Percentiles rank a stretch among this genome's conserved stretches.
Conservation (phyloP, 305 asterid genomes). For the Fraxinus sp. region DNA sequence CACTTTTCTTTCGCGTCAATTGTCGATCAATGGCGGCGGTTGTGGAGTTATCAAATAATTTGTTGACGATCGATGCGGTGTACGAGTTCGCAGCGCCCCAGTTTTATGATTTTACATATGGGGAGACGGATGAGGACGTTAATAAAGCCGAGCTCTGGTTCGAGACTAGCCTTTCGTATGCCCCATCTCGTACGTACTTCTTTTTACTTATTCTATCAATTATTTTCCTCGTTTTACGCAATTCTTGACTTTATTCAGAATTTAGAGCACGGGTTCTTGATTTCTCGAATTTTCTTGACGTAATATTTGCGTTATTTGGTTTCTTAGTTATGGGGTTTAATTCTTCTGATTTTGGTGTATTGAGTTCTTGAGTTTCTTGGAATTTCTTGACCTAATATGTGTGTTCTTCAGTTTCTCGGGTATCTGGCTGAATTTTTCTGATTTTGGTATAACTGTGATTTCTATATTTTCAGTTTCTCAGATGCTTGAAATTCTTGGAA, state of each 20-base stretch:
- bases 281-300: background rate
- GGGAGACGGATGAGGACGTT: constrained; percentile 58
- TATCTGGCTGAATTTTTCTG: background rate
- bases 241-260: background rate
- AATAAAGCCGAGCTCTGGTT: constrained; percentile 81
- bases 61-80: constrained; percentile 49
- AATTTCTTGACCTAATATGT: background rate
- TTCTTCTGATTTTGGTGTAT: background rate
- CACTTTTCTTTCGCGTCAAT: background rate
- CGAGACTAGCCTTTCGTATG: constrained; percentile 47
- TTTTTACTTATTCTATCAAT: background rate
- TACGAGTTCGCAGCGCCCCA: constrained; percentile 81
- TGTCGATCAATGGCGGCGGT: constrained; percentile 31
- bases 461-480: background rate
- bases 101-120: constrained; percentile 57
- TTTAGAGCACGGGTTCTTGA: background rate
- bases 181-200: constrained; percentile 78
- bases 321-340: background rate
- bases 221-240: background rate
- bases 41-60: constrained; percentile 40
- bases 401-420: background rate
- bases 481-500: background rate
- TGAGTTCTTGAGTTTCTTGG: background rate
- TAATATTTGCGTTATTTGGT: background rate
- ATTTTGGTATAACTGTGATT: background rate